Percentiles rank a stretch among this genome's conserved stretches.
phyloP scores from a whole-genome alignment of 345 rosid species.

The Viola odorata region DNA sequence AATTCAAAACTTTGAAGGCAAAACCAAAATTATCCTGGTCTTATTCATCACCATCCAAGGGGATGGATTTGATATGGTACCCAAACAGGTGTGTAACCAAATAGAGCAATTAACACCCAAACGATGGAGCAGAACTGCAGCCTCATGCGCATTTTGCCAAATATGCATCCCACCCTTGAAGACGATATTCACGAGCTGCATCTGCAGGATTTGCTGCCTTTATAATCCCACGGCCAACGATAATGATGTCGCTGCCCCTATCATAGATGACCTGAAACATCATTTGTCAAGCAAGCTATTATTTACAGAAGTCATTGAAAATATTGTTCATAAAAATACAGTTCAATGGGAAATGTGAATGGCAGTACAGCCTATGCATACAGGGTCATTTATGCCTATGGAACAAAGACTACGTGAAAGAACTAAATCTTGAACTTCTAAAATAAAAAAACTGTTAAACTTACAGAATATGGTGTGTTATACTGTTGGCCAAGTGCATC shows the following conservation, averaged over 20 bases:
- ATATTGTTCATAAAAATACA: too few species aligned
- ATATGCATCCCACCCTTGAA: conserved; percentile 95
- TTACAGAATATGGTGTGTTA: conserved; percentile 89
- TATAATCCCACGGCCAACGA: conserved; percentile 94
- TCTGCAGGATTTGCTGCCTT: conserved; percentile 75
- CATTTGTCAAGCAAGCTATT: not conserved
- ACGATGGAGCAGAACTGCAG: not conserved
- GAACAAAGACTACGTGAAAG: too few species aligned
- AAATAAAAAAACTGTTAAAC: too few species aligned
- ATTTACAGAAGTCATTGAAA: not conserved
- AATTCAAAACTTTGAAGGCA: too few species aligned
- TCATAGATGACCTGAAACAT: conserved; percentile 63
- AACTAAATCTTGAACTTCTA: not conserved
- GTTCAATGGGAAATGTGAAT: too few species aligned
- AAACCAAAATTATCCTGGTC: too few species aligned
- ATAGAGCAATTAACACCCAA: not conserved
- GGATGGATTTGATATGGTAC: too few species aligned
- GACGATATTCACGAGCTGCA: conserved; percentile 74
- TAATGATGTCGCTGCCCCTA: conserved; percentile 89
- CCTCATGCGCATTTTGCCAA: conserved; percentile 48
- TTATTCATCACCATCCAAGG: too few species aligned
- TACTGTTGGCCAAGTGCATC: conserved; percentile 94
- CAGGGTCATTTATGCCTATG: too few species aligned
- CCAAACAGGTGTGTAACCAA: not conserved
- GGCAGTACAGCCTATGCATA: too few species aligned